Evolutionary conservation across 345 rosid species (phyloP), one percentile per base, ranked within the genome.

Genomic region (Populus simonii): DNA sequence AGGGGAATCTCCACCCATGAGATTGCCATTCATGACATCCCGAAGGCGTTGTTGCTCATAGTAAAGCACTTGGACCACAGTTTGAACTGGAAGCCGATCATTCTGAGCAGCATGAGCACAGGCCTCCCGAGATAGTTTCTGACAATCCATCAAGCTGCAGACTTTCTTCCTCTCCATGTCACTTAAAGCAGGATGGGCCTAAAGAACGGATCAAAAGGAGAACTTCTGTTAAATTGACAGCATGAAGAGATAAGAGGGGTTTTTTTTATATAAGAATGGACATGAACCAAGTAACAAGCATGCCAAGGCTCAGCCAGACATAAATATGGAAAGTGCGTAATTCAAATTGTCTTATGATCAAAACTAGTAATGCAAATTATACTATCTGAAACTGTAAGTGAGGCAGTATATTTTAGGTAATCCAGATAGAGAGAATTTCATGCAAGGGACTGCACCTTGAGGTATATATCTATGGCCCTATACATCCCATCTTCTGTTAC

Each of bases 71-170:
- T 93, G 98, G 77, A 95, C 99, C 49, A 93, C 93, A 1, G 97
- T 93, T 39, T 95, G 98, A 70, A 92, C 96, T 0, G 97, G 98
- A 39, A 95, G 96, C 79, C 96, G 86, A 74, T 93, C 93, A 15
- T 95, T 95, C 70, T 90, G 94, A 33, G 99, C 96, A 9, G 98
- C 99, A 23, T 95, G 99, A 20, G 99, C 99, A 71, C 98, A 93
- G 3, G 97, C 98, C 81, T 92, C 97, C 61, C 99, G 62, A 0
- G 99, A 92, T 55, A 93, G 96, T 70, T 93, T 95, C 85, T 95
- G 98, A 59, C 98, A 95, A 80, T 95, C 97, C 99, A 95, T 93
- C 76, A 91, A 59, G 77, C 98, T 90, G 89, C 99, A 93, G 1
- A 90, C 93, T 89, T 93, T 93, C 90, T 95, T 95, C 85, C 90